Evolutionary conservation across 441 rosid genomes (phyloP), one percentile per base, ranked within the genome.

Genomic region (Gossypium gossypioides): DNA sequence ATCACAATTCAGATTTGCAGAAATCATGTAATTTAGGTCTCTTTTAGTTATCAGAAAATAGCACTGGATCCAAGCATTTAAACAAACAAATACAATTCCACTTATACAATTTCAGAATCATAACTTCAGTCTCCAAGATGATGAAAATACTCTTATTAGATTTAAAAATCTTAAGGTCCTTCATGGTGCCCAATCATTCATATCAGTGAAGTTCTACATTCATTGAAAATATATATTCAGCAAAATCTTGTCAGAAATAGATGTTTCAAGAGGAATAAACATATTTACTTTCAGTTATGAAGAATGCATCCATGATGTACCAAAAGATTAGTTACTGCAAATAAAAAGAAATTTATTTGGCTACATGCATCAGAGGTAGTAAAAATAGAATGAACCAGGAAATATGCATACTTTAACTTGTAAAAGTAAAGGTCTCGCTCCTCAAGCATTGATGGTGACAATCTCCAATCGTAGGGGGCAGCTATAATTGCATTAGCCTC

Each of bases 391-490:
- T 6, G 25, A 15, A 52, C 46, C 48, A 24, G 61, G 72, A 73
- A 65, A 54, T 62, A 62, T 62, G 83, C 97, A 77, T 79, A 95
- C 98, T 89, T 95, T 82, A 95, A 90, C 84, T 82, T 90, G 87
- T 95, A 97, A 85, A 95, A 95, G 81, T 95, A 92, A 74, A 95
- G 92, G 77, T 95, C 99, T 60, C 99, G 83, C 81, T 91, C 95
- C 89, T 95, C 99, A 8, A 92, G 91, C 89, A 85, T 87, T 50
- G 97, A 85, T 12, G 99, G 99, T n/a, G 98, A 74, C 82, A 95
- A 80, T 81, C 99, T 89, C 98, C 98, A 95, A 78, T 95, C 99
- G 75, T 91, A 95, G 2, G 99, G 99, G 73, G 79, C 99, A 76
- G 99, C 98, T 68, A 92, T 85, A 51, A 95, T 89, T 44, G 95